phyloP scores from a whole-genome alignment of 192 early-diverging fungal species.

The Dissophora ornata region DNA sequence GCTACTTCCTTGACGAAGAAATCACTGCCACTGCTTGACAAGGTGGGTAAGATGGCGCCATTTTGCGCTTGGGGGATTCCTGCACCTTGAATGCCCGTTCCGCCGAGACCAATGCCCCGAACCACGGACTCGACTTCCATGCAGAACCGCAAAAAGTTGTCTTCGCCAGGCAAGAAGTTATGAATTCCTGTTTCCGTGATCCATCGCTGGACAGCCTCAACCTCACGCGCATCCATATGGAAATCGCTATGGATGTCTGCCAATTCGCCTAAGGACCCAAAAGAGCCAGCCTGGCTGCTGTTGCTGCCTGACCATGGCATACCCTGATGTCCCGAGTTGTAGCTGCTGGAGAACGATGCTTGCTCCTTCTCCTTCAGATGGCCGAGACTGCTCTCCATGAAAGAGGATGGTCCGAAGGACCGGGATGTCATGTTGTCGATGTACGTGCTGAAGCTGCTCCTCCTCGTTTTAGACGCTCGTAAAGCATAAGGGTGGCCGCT shows the following conservation, averaged over 20 bases:
- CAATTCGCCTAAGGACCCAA: slow-evolving; percentile 15
- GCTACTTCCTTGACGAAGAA: slow-evolving; percentile 47
- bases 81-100: slow-evolving; percentile 41
- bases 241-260: slow-evolving; percentile 25
- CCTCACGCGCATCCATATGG: slow-evolving; percentile 39
- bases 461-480: slow-evolving; percentile 12
- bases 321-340: slow-evolving; percentile 9
- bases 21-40: slow-evolving; percentile 37
- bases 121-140: slow-evolving; percentile 55
- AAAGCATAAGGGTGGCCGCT: background rate
- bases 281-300: background rate
- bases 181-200: slow-evolving; percentile 43
- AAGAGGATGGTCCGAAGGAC: slow-evolving; percentile 18
- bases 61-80: slow-evolving; percentile 33
- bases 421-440: slow-evolving; percentile 42
- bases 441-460: slow-evolving; percentile 48
- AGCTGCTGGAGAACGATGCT: slow-evolving; percentile 18
- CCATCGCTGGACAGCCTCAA: slow-evolving; percentile 51
- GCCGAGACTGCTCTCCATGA: slow-evolving; percentile 34
- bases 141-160: slow-evolving; percentile 55
- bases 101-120: slow-evolving; percentile 39
- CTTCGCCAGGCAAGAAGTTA: slow-evolving; percentile 56
- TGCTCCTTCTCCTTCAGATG: slow-evolving; percentile 40
- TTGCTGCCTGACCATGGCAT: slow-evolving; percentile 12
- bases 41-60: slow-evolving; percentile 2